Evolutionary conservation across 2,329 filamentous ascomycete genomes (phyloP).

Genomic region (Fusarium stilboides): DNA sequence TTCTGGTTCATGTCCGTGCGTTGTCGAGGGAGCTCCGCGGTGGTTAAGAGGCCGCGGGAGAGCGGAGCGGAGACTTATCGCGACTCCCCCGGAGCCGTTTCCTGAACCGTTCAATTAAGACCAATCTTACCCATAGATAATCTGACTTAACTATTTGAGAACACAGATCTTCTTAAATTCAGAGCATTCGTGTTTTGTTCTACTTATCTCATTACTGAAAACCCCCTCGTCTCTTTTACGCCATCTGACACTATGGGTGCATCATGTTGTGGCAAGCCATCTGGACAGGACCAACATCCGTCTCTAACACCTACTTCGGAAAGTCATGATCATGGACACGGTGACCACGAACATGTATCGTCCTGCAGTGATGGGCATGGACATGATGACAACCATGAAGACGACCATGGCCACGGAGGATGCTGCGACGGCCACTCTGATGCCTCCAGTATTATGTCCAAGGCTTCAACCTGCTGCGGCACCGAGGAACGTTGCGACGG

Average conservation of each 20-base stretch:
- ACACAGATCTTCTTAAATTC: rapidly evolving
- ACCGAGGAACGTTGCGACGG: constrained; percentile 20
- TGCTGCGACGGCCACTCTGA: constrained; percentile 6
- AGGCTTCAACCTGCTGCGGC: constrained; percentile 11
- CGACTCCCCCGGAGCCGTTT: no score
- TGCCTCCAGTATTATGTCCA: neutral
- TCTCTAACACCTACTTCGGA: neutral
- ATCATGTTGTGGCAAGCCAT: constrained; percentile 11
- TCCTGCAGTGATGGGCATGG: neutral
- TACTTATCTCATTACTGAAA: no score
- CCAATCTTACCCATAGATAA: no score
- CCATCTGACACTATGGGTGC: neutral
- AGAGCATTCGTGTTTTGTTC: no score
- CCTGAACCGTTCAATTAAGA: no score
- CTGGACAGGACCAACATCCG: neutral
- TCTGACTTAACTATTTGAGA: no score
- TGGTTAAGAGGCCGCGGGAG: no score
- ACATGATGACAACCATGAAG: neutral
- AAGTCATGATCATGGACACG: rapidly evolving
- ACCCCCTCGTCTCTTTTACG: neutral
- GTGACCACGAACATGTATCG: rapidly evolving
- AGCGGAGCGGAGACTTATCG: no score
- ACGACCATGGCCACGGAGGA: neutral
- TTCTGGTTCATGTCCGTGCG: no score
- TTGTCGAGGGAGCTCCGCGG: no score